Evolutionary conservation across 208 protist species (phyloP), one percentile per base, ranked within the genome.

Genomic region (Wallacemonas sp.): DNA sequence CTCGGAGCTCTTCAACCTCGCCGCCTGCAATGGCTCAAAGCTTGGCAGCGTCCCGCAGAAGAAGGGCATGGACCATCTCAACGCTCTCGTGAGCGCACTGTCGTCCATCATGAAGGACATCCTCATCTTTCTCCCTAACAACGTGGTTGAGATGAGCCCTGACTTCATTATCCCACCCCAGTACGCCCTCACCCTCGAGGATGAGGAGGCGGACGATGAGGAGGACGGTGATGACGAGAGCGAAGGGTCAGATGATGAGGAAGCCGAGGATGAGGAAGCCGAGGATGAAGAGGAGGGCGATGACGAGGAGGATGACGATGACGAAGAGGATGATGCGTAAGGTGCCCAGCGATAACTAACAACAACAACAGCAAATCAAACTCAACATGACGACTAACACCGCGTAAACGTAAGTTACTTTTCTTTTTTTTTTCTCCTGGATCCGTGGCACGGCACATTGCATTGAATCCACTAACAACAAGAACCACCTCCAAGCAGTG

Each of bases 61-160:
- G 31, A 63, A 70, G n/a, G 72, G 76, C 0, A 66, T 39, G 28
- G 80, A 83, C 10, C 79, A 91, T 55, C 72, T 93, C 49, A 59
- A 77, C 26, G 66, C 64, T 2, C 67, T 93, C 12, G 69, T 93
- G 29, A 71, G 87, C 42, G 29, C 55, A 50, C 39, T 92, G 2
- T 70, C 78, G 20, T 68, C 63, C 22, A 44, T 85, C 11, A 44
- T 96, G 70, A 86, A 89, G 22, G 77, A 92, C 62, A 59, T 89
- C 25, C 59, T 82, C 49, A 52, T 82, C 0, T 79, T 96, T n/a
- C 62, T 96, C 28, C 90, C 90, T 0, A 89, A 92, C 73, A 74
- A 73, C 55, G 90, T 93, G 18, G 82, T 96, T 16, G 87, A 93
- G 65, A 88, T 96, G 77, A 64, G 70, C 41, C 87, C 90, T 1